Percentiles rank a stretch among this genome's conserved stretches.
Evolutionary conservation across 2,329 filamentous ascomycete genomes (phyloP).

Genomic region (Huntiella savannae): DNA sequence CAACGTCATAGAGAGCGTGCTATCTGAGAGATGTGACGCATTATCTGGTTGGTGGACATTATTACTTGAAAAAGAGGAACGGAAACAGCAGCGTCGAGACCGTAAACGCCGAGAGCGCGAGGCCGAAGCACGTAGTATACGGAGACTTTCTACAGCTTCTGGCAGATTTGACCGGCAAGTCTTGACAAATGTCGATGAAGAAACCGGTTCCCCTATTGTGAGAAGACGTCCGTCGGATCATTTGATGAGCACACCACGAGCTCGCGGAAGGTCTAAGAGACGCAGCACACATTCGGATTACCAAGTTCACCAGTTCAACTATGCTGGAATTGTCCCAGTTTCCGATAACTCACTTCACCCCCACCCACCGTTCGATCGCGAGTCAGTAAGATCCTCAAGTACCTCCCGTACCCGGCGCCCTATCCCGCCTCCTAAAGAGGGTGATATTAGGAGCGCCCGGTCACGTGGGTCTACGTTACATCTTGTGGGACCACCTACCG

Average conservation of each 20-base stretch:
- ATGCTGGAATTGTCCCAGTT: background rate
- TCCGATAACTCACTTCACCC: conserved; percentile 19
- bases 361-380: conserved; percentile 56
- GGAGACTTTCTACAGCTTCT: conserved; percentile 74
- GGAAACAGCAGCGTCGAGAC: conserved; percentile 64
- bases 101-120: conserved; percentile 73
- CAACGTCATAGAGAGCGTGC: conserved; percentile 79
- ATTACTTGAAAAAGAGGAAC: conserved; percentile 80
- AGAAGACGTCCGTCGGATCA: conserved; percentile 23
- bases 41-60: conserved; percentile 93
- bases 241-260: conserved; percentile 32
- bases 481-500: conserved; percentile 50
- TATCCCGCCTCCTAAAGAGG: conserved; percentile 72
- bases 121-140: conserved; percentile 56
- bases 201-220: conserved; percentile 21
- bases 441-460: conserved; percentile 44
- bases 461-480: conserved; percentile 74
- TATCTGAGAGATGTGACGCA: conserved; percentile 74
- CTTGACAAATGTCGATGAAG: conserved; percentile 62
- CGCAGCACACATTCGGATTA: conserved; percentile 52
- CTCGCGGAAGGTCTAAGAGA: conserved; percentile 59
- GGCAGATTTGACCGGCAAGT: conserved; percentile 68
- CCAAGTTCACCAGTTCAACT: conserved; percentile 41
- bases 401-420: conserved; percentile 60
- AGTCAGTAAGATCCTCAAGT: conserved; percentile 54